These are phyloP conservation scores for Rhizopus stolonifer DNA, from an alignment of 371 early-diverging fungal genomes.

Conservation along the genomic window DNA sequence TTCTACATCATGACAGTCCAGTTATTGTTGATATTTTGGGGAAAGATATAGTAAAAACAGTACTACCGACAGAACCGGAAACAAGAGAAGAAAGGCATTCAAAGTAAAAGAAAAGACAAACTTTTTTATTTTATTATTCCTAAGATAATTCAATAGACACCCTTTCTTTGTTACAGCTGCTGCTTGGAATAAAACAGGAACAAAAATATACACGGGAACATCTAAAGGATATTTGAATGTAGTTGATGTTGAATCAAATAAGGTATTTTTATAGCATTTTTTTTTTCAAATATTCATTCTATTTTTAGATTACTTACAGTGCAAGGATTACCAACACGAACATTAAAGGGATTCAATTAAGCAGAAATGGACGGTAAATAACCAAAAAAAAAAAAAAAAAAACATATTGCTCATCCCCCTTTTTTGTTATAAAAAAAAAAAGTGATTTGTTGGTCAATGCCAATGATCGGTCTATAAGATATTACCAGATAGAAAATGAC, in stretches of 20 bases:
- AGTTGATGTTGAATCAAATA: slow-evolving; percentile 52
- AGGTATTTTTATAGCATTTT: slow-evolving; percentile 35
- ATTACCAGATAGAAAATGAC: slow-evolving; percentile 51
- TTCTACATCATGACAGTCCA: slow-evolving; percentile 51
- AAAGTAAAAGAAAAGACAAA: background rate
- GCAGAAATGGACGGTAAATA: slow-evolving; percentile 49
- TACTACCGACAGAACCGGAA: slow-evolving; percentile 25
- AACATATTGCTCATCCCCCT: no score
- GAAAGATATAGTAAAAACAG: slow-evolving; percentile 20
- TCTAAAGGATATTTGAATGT: slow-evolving; percentile 67
- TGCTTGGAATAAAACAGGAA: slow-evolving; percentile 56
- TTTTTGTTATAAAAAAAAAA: background rate
- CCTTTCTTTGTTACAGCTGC: slow-evolving; percentile 34
- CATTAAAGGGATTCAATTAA: slow-evolving; percentile 68
- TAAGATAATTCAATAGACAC: slow-evolving; percentile 4
- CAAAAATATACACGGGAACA: slow-evolving; percentile 72
- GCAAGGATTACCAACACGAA: slow-evolving; percentile 50
- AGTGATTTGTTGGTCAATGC: slow-evolving; percentile 76
- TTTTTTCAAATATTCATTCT: background rate
- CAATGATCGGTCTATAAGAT: slow-evolving; percentile 71
- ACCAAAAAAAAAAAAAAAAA: no score
- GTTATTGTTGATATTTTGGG: slow-evolving; percentile 53
- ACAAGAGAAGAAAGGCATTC: slow-evolving; percentile 7
- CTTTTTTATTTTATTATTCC: background rate
- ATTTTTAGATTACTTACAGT: slow-evolving; percentile 30